Percentiles rank a stretch among this genome's conserved stretches.
Evolutionary conservation across 495 filamentous ascomycete genomes (phyloP).

Genomic region (Podospora anserina): DNA sequence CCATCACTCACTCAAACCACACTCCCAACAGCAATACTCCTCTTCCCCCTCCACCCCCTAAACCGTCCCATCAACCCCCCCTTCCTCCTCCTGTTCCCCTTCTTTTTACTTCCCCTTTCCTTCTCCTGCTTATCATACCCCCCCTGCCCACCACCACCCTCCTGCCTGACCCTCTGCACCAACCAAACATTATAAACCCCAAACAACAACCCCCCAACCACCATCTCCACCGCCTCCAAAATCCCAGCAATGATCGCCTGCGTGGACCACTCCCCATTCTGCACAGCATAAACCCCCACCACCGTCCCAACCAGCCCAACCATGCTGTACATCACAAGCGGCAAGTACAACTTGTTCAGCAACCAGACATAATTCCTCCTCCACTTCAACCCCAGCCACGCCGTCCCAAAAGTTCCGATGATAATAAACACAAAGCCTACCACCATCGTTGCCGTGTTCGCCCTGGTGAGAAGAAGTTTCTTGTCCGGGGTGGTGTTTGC

Average conservation of each 20-base stretch:
- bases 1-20: constrained; percentile 17
- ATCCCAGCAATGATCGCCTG: constrained; percentile 43
- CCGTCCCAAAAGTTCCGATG: constrained; percentile 17
- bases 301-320: constrained; percentile 51
- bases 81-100: neutral
- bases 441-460: constrained; percentile 22
- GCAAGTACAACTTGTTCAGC: constrained; percentile 43
- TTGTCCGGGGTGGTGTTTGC: constrained; percentile 13
- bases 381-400: constrained; percentile 29
- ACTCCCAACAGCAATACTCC: constrained; percentile 22
- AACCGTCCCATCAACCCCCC: constrained; percentile 6
- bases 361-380: constrained; percentile 46
- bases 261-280: constrained; percentile 43
- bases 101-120: neutral
- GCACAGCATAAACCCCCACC: constrained; percentile 47
- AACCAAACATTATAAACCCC: constrained; percentile 36
- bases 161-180: constrained; percentile 30
- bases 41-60: constrained; percentile 8
- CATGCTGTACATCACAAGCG: constrained; percentile 41
- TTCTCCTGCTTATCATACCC: constrained; percentile 1
- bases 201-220: constrained; percentile 30
- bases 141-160: constrained; percentile 15
- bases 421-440: constrained; percentile 33
- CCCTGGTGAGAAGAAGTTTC: constrained; percentile 13
- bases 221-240: constrained; percentile 26